phyloP scores from a whole-genome alignment of 139 green algal genomes.

The Tetraselmis chui region DNA sequence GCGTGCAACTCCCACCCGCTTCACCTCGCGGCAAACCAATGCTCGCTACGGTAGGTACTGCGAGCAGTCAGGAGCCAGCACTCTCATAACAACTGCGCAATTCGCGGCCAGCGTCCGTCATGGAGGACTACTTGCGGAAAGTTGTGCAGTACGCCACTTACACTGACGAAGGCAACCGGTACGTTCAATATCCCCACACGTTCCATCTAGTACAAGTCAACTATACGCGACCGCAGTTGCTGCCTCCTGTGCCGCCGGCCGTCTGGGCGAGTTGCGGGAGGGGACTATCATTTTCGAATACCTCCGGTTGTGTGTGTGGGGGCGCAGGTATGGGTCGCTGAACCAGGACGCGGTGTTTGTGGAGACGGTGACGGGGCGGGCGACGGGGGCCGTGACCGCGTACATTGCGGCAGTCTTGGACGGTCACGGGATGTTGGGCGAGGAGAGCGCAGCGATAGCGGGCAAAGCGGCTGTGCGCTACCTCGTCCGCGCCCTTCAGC shows the following conservation, averaged over 20 bases:
- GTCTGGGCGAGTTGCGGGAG: too few relatives aligned
- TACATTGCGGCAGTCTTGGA: slow-evolving; percentile 15
- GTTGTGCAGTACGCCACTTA: neutral
- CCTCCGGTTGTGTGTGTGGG: too few relatives aligned
- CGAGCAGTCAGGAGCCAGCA: too few relatives aligned
- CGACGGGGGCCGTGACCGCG: neutral
- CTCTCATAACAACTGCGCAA: too few relatives aligned
- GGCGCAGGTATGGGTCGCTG: slow-evolving; percentile 36
- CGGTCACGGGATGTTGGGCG: slow-evolving; percentile 49
- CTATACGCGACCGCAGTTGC: neutral
- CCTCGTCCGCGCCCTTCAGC: neutral
- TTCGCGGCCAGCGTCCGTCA: too few relatives aligned
- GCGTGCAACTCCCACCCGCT: too few relatives aligned
- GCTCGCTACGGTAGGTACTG: too few relatives aligned
- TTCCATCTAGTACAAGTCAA: neutral
- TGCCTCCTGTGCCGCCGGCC: neutral
- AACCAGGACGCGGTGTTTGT: slow-evolving; percentile 35
- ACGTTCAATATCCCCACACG: neutral
- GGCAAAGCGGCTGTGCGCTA: slow-evolving; percentile 21
- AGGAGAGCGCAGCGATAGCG: slow-evolving; percentile 19
- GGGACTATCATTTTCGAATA: too few relatives aligned
- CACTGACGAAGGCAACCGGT: neutral
- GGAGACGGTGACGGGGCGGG: slow-evolving; percentile 1
- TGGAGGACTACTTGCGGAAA: too few relatives aligned
- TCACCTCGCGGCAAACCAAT: too few relatives aligned